Evolutionary conservation across 2,329 filamentous ascomycete species (phyloP).

Genomic region (Pseudogymnoascus sp.): DNA sequence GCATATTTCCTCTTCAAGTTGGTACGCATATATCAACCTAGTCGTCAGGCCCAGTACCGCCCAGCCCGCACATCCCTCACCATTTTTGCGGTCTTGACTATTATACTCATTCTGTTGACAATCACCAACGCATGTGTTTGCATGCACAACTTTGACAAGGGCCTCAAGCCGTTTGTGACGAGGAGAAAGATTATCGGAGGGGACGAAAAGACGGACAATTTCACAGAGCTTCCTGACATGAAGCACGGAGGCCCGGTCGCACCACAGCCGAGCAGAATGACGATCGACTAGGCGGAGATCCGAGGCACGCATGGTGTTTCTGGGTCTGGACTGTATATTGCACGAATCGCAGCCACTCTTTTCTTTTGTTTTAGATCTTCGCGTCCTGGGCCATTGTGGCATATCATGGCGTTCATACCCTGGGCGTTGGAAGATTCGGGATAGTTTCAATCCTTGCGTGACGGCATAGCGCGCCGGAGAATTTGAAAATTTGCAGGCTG

Average conservation of each 20-base stretch:
- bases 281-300: constrained; percentile 36
- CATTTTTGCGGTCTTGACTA: constrained; percentile 88
- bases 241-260: constrained; percentile 20
- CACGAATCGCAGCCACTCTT: constrained; percentile 19
- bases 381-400: constrained; percentile 25
- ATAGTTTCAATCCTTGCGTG: constrained; percentile 19
- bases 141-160: constrained; percentile 83
- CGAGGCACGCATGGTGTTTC: not conserved
- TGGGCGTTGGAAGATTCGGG: constrained; percentile 22
- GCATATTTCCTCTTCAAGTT: constrained; percentile 98
- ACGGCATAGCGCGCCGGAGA: constrained; percentile 6
- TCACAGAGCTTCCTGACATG: constrained; percentile 39
- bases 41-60: constrained; percentile 54
- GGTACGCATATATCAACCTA: constrained; percentile 79
- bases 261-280: constrained; percentile 40
- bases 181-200: constrained; percentile 41
- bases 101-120: constrained; percentile 79
- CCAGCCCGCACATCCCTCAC: constrained; percentile 81
- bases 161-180: constrained; percentile 79
- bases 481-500: not conserved
- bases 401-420: constrained; percentile 26
- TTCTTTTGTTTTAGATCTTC: constrained; percentile 17
- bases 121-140: constrained; percentile 82
- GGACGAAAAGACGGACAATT: constrained; percentile 42
- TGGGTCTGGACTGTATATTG: constrained; percentile 22